Evolutionary conservation across 225 moss, liverwort and hornwort genomes (phyloP), one percentile per base, ranked within the genome.

Genomic region (Antitrichia curtipendula): DNA sequence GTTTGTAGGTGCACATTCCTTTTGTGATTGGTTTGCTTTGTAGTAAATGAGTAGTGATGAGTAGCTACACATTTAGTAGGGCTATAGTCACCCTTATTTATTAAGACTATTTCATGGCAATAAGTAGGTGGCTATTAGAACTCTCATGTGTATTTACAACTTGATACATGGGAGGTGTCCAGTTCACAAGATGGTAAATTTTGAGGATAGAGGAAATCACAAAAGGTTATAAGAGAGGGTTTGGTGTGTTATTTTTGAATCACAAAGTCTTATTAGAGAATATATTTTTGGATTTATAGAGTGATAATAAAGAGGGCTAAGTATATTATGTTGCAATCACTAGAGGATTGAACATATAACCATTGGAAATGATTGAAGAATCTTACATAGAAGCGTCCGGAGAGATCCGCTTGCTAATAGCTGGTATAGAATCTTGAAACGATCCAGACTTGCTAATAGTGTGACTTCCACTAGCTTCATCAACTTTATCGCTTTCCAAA

Each of bases 371-470:
- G 40, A 29, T 3, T 20, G 3, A 8, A 64, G 43, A 73, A 20
- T 70, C 87, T 87, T 91, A 92, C 92, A 88, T 45, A 61, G 92
- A 91, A 54, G 86, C 89, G 1, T 92, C 92, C 0, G 47, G 60
- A 76, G 92, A 89, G 52, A 91, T 80, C 4, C 86, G 83, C 77
- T 89, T 92, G 88, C 56, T 89, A 29, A 4, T 5, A 8, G 57
- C 38, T 0, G 91, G 92, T 23, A 90, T 86, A 3, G 91, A 91
- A 6, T 93, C 93, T 1, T 84, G 93, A 73, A 93, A 93, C 2
- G 93, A 93, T 45, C 93, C 90, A 25, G 93, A 93, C 20, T 88
- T 88, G 59, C 88, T 88, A 34, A 24, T 17, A 7, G 93, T 86
- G 21, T 64, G 84, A 27, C 88, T 91, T 0, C 45, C 66, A 65